Conservation (phyloP, 257 asterid species). For the Solanum bulbocastanum region DNA sequence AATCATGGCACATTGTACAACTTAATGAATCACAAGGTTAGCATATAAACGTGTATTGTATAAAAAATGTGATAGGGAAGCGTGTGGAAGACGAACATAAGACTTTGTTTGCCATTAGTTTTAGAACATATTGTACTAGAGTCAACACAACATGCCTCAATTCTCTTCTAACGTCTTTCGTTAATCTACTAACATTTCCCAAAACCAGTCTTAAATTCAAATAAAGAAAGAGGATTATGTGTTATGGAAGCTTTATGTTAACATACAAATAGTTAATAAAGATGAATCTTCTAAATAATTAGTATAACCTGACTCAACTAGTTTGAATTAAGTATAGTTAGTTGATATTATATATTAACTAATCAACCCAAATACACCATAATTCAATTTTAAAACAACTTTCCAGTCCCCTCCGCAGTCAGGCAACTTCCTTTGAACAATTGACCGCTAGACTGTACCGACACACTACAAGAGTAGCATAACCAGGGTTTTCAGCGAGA, state of each 20-base stretch:
- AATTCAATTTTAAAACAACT: neutral
- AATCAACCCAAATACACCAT: neutral
- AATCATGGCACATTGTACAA: neutral
- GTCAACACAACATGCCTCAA: neutral
- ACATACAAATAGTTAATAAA: neutral
- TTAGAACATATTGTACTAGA: neutral
- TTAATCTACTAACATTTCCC: neutral
- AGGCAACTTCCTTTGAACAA: neutral
- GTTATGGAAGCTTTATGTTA: neutral
- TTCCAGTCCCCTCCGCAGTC: neutral
- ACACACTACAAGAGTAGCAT: neutral
- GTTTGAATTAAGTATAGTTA: neutral
- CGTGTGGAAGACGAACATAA: neutral
- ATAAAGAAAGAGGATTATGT: neutral
- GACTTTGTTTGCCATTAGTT: neutral
- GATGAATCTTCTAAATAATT: neutral
- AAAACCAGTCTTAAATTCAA: neutral
- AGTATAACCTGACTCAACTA: neutral
- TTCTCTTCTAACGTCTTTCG: neutral
- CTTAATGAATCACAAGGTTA: neutral
- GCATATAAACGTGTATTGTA: neutral
- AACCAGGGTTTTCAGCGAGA: neutral
- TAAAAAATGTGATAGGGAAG: neutral
- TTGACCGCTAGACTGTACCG: neutral
- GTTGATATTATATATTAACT: neutral